Conservation (phyloP, 176 grass and related monocot species). For the Thinopyrum elongatum region DNA sequence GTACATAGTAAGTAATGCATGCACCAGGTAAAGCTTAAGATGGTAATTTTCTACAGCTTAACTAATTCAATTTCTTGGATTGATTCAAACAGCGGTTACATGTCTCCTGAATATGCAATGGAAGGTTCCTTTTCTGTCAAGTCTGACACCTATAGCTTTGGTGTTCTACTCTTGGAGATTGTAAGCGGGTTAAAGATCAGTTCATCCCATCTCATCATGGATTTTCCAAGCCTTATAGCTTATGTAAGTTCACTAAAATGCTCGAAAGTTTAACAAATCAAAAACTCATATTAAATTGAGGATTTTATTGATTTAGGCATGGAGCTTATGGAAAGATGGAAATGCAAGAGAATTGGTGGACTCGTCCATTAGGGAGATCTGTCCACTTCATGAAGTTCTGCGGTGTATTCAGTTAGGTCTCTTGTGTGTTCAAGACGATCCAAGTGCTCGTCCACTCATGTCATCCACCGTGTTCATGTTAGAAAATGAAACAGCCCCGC, state of each 20-base stretch:
- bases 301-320: slow-evolving; percentile 41
- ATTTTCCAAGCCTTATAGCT: slow-evolving; percentile 4
- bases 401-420: slow-evolving; percentile 38
- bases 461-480: slow-evolving; percentile 45
- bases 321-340: slow-evolving; percentile 47
- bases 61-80: background rate
- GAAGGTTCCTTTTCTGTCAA: slow-evolving; percentile 43
- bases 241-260: slow-evolving; percentile 10
- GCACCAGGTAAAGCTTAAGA: background rate
- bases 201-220: background rate
- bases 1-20: slow-evolving; percentile 44
- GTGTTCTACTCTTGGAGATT: slow-evolving; percentile 49
- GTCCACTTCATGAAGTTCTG: slow-evolving; percentile 16
- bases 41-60: background rate
- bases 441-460: slow-evolving; percentile 48
- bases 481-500: slow-evolving; percentile 5
- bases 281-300: background rate
- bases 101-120: slow-evolving; percentile 58
- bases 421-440: slow-evolving; percentile 48
- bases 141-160: slow-evolving; percentile 58
- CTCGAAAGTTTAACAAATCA: background rate
- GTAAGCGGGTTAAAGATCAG: slow-evolving; percentile 44
- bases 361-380: slow-evolving; percentile 4
- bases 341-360: slow-evolving; percentile 38
- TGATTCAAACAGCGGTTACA: slow-evolving; percentile 42